These are phyloP conservation scores for Melocanna baccifera DNA, from an alignment of 176 grass and related monocot species.

Conservation along the genomic window DNA sequence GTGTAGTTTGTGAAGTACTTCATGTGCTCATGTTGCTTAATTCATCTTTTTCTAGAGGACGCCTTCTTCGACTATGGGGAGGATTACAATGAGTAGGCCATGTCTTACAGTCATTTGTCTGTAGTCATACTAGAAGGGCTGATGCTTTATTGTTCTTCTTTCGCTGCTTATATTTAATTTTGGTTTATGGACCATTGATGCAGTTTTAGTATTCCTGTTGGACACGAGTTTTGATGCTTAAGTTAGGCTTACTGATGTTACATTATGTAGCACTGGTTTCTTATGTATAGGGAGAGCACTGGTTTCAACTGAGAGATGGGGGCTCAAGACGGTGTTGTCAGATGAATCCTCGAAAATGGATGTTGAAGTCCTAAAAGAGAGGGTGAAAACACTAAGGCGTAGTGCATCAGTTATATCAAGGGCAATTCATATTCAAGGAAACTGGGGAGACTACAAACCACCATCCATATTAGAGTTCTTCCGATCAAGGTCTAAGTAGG, in stretches of 20 bases:
- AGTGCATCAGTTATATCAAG: constrained; percentile 36
- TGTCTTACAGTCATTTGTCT: no score
- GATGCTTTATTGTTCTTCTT: not conserved
- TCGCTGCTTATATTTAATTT: no score
- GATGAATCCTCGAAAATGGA: not conserved
- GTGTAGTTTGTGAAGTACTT: no score
- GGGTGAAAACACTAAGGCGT: constrained; percentile 28
- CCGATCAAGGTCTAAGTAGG: not conserved
- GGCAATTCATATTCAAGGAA: constrained; percentile 19
- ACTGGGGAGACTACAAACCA: constrained; percentile 4
- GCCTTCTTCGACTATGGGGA: no score
- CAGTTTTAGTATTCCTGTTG: no score
- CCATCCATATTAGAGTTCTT: constrained; percentile 54
- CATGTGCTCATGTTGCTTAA: no score
- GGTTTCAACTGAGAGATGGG: constrained; percentile 27
- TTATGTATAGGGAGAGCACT: constrained; percentile 39
- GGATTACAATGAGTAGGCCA: no score
- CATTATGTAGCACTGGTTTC: no score
- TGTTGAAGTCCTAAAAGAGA: constrained; percentile 35
- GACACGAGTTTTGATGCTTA: not conserved
- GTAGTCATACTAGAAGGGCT: no score
- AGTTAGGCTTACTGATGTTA: not conserved
- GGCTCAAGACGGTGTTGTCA: not conserved
- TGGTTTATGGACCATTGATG: no score
- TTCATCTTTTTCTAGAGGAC: no score